Evolutionary conservation across 1,284 basidiomycete species (phyloP), one percentile per base, ranked within the genome.

Genomic region (Coniferiporia sulphurascens): DNA sequence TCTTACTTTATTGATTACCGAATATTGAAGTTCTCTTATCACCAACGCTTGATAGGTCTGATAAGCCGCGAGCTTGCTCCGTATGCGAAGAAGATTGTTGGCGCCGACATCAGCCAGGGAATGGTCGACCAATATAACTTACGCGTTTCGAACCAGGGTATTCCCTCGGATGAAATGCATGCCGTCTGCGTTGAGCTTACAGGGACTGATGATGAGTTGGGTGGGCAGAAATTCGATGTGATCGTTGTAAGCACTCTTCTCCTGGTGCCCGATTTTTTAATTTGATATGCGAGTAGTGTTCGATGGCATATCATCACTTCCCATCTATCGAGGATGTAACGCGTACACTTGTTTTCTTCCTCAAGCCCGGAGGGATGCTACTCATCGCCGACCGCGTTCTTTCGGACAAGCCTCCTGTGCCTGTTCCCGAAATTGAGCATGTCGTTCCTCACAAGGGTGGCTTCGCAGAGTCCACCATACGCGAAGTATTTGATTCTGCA

Each of bases 291-390:
- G 17, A 21, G 1, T 58, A 90, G 87, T 91, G 87, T 66, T 74
- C 79, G 5, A 76, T 79, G 58, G 76, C 87, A 0, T 91, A 86
- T 65, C 87, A 91, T 65, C 89, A 91, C 67, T 78, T 90, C 63
- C 62, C 72, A 1, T 76, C 78, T 35, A 76, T 85, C 60, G 70
- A 72, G 3, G 73, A 73, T 4, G 77, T 76, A 22, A 88, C 86
- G 3, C 71, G 71, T n/a, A 71, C 70, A 0, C 78, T 91, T 13
- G 73, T 73, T 1, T 73, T 70, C 22, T 82, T 82, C 66, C 73
- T 90, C 57, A 85, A 84, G 61, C 83, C 85, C 0, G 78, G 81
- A 1, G 88, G 86, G 2, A 71, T 70, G 5, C 74, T 91, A 0
- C 70, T 89, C 46, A 79, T 91, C 4, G 72, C 77, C 5, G 87